Conservation (phyloP, 129 eudicot species). For the Lactuca sativa region DNA sequence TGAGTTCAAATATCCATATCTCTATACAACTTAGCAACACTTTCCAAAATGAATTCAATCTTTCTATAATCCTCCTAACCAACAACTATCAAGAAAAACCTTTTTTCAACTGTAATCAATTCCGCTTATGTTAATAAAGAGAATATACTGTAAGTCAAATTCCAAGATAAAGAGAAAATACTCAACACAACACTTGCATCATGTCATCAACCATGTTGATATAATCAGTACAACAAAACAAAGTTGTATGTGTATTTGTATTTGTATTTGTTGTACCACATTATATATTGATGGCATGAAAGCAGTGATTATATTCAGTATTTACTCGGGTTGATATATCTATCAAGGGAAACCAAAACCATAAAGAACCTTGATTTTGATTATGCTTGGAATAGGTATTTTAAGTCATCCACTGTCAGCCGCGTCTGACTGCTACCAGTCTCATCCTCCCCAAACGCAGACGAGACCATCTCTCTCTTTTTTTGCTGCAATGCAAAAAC, state of each 20-base stretch:
- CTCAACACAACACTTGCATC: slow-evolving; percentile 9
- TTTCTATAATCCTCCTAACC: slow-evolving; percentile 31
- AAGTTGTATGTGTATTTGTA: no score
- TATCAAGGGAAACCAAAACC: slow-evolving; percentile 10
- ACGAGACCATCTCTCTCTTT: slow-evolving; percentile 92
- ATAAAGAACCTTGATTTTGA: slow-evolving; percentile 18
- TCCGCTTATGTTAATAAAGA: slow-evolving; percentile 27
- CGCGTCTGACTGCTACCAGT: slow-evolving; percentile 69
- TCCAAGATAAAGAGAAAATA: slow-evolving; percentile 12
- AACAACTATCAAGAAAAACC: slow-evolving; percentile 24
- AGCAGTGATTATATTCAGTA: slow-evolving; percentile 19
- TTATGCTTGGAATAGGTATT: slow-evolving; percentile 69
- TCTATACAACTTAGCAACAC: slow-evolving; percentile 34
- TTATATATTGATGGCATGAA: slow-evolving; percentile 18
- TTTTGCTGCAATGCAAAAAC: slow-evolving; percentile 59
- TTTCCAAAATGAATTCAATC: slow-evolving; percentile 25
- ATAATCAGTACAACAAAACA: slow-evolving; percentile 4
- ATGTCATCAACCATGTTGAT: slow-evolving; percentile 13
- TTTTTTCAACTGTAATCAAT: slow-evolving; percentile 17
- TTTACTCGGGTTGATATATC: slow-evolving; percentile 5
- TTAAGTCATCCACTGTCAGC: slow-evolving; percentile 89
- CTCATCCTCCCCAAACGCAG: slow-evolving; percentile 97
- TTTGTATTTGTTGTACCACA: slow-evolving; percentile 1
- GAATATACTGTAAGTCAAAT: slow-evolving; percentile 18
- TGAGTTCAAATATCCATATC: slow-evolving; percentile 18